A percentile compares a stretch with the other conserved stretches of the same genome.
phyloP scores from a whole-genome alignment of 2,329 filamentous ascomycete genomes.

The Epichloe scottii region DNA sequence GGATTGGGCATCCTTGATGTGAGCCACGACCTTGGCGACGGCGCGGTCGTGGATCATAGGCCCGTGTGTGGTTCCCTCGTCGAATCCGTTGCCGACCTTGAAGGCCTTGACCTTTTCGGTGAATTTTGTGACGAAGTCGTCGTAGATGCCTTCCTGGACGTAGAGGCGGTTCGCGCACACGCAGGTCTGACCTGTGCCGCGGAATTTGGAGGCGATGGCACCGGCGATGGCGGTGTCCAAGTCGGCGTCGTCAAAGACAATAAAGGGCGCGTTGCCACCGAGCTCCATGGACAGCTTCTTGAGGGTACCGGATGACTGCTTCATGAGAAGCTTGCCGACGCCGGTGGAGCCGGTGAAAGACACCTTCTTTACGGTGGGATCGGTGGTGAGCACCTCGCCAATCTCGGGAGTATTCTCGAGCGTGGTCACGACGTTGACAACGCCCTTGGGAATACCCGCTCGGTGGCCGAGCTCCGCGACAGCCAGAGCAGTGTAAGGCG shows the following conservation, averaged over 20 bases:
- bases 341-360: conserved; percentile 79
- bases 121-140: conserved; percentile 57
- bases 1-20: conserved; percentile 65
- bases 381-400: conserved; percentile 62
- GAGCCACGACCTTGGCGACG: conserved; percentile 62
- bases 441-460: conserved; percentile 80
- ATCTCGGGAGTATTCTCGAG: conserved; percentile 68
- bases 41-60: conserved; percentile 79
- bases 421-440: conserved; percentile 79
- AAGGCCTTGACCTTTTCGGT: conserved; percentile 61
- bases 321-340: conserved; percentile 70
- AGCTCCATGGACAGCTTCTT: conserved; percentile 83
- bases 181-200: conserved; percentile 89
- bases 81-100: conserved; percentile 65
- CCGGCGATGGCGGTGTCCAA: conserved; percentile 73
- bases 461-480: conserved; percentile 75
- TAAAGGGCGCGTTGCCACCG: conserved; percentile 90
- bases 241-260: conserved; percentile 92
- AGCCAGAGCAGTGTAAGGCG: conserved; percentile 80
- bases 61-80: conserved; percentile 59
- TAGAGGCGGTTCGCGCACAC: conserved; percentile 81
- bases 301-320: conserved; percentile 70
- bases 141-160: conserved; percentile 67
- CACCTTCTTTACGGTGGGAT: conserved; percentile 67
- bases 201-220: conserved; percentile 81